Base-by-base conservation (phyloP, 2,329 filamentous ascomycete species). In the Arthrocladium fulminans region DNA sequence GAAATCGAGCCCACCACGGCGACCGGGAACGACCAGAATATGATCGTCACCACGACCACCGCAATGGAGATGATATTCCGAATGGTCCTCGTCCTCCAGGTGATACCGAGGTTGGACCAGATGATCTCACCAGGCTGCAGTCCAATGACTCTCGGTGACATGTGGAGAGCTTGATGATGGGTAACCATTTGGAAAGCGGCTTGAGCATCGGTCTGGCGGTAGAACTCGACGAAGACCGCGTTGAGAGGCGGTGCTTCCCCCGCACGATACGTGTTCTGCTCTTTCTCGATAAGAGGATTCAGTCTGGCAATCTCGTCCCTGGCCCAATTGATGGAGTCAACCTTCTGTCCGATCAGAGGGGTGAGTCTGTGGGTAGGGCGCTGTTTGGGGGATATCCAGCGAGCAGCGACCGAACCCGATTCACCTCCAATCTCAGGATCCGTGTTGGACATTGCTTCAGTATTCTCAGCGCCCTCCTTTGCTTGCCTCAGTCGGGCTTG, bases 241-340 rank as follows among this genome's bases (percentile, higher is more conserved):
- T 83, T 80, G 25, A 88, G 72, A 53, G 80, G 76, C 52, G 80
- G 76, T 39, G 74, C 79, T 32, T 85, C 75, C 45, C 84, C 80
- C 22, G 73, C 69, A 43, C 74, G 76, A 61, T 90, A 86, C 42
- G 76, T 73, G 34, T 73, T 74, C 63, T 92, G 86, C 20, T 80
- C 74, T 35, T 77, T 72, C 43, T 84, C 76, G 24, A 88, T 82
- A 51, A 85, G 75, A 0, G 85, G 83, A 45, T 84, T 82, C 38
- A 94, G 77, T 42, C 81, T 80, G 54, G 83, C 78, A 45, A 96
- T 79, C 65, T 94, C 84, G 1, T 75, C 72, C 45, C 92, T 84
- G 54, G 81, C 85, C 84, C 86, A 96, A 53, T 90, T 81, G 65
- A 98, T 96, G 0, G 88, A 92, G 67, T 98, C 92, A 13, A 96